Evolutionary conservation across 2,329 filamentous ascomycete genomes (phyloP), one percentile per base, ranked within the genome.

Genomic region (Hypoxylon sp.): DNA sequence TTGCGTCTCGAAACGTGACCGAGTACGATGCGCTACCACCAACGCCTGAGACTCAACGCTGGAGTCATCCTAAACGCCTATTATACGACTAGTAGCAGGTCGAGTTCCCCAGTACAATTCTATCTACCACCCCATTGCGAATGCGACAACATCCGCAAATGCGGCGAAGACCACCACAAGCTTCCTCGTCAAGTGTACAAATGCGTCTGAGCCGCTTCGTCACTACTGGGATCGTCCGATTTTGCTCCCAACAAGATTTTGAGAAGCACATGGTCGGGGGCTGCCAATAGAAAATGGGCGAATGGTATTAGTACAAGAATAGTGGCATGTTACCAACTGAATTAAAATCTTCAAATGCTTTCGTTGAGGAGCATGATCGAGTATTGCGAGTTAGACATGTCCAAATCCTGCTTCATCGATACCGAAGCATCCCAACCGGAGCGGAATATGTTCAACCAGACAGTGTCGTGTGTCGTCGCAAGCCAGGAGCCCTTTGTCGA

Each of bases 271-370:
- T 50, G 27, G 21, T 23, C 23, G 25, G 47, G 34, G 53, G 48
- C 48, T 53, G 54, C 16, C 50, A 53, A 59, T 43, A 64, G 58
- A 60, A n/a, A 58, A 59, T 61, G 59, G 53, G 55, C 54, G 61
- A 59, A 72, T 56, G 50, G 46, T 70, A 73, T 75, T 74, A 70
- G 70, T 74, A 76, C 73, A 75, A 69, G 62, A 72, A 70, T 68
- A 65, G 63, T 72, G 65, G 64, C 64, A 50, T 65, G 65, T 54
- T 60, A 63, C 59, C 61, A 60, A 56, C 53, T 63, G 57, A 63
- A 64, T 64, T 62, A 63, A 60, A 59, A 37, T 29, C 39, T 34
- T 60, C 48, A 61, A 62, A 57, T 55, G 63, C 66, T 46, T 56
- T 55, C 48, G 41, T 51, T 32, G 48, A 56, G 56, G 41, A 56